Evolutionary conservation across 495 filamentous ascomycete species (phyloP), one percentile per base, ranked within the genome.

Genomic region (Viridothelium virens): DNA sequence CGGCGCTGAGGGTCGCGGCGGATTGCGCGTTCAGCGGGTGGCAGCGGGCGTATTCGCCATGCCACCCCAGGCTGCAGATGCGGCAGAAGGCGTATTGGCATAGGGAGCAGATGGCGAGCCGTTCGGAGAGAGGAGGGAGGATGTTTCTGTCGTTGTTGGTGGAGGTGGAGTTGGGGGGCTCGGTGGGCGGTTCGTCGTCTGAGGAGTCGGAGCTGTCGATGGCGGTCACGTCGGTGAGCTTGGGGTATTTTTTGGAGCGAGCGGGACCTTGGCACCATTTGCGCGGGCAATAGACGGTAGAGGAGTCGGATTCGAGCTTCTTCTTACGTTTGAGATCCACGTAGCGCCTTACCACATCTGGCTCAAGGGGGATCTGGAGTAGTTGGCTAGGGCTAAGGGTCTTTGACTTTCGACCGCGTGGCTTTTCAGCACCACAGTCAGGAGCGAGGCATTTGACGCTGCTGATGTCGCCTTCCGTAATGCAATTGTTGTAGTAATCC

Each of bases 211-310:
- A 65, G 18, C 76, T 77, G 16, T 84, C 77, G 9, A 76, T 70
- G 5, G 77, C 71, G 37, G 82, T 77, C 5, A 86, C 74, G 3
- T 81, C 83, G 16, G 79, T 75, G 56, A 85, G 87, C 70, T 92
- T 91, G 39, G 84, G 87, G 72, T 92, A 88, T 69, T 86, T 89
- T 68, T 90, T 87, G 56, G 89, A 91, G 36, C 88, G 83, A 4
- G 91, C 90, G n/a, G 92, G 88, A 25, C 90, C 91, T 74, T 96
- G 91, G 72, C 94, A 98, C 93, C 93, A 98, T 68, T 85, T 80
- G 1, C 94, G 85, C 2, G 94, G 94, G 71, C 94, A 98, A 73
- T 94, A 97, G n/a, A 97, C 83, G 0, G 92, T 97, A 56, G 85
- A 88, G 68, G 89, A 92, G 70, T 98, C 92, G 0, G 91, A 86